Percentiles rank a stretch among this genome's conserved stretches.
These are phyloP conservation scores for Euptelea pleiosperma DNA, from an alignment of 164 flowering plant species.

Conservation along the genomic window DNA sequence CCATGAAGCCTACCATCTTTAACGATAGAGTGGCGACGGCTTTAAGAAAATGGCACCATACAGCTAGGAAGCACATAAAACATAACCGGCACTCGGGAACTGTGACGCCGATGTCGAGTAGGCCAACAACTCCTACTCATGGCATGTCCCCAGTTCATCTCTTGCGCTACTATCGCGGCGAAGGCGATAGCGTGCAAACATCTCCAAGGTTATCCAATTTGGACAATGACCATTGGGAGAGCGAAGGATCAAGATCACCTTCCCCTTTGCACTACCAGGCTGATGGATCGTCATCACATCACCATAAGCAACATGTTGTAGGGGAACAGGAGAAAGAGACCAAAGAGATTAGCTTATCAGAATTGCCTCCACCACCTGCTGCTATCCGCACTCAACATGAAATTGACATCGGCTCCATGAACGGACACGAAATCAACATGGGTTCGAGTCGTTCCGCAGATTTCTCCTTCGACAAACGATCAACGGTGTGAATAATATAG, in stretches of 20 bases:
- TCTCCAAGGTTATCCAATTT: conserved; percentile 37
- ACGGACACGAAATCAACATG: background rate
- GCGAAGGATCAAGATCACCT: conserved; percentile 34
- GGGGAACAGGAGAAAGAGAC: conserved; percentile 13
- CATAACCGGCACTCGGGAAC: conserved; percentile 26
- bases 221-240: conserved; percentile 36
- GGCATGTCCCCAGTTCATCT: conserved; percentile 57
- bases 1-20: conserved; percentile 73
- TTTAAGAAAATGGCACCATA: conserved; percentile 61
- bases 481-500: too few relatives aligned
- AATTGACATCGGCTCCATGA: conserved; percentile 14
- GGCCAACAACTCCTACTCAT: conserved; percentile 47
- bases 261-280: conserved; percentile 29
- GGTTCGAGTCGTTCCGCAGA: conserved; percentile 7
- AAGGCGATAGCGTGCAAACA: conserved; percentile 35
- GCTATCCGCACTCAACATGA: conserved; percentile 21
- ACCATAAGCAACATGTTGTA: conserved; percentile 5
- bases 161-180: conserved; percentile 34
- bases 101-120: conserved; percentile 47
- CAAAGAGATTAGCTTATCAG: conserved; percentile 12
- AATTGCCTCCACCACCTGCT: conserved; percentile 9
- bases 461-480: conserved; percentile 30
- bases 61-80: conserved; percentile 56
- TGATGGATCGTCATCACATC: conserved; percentile 31
- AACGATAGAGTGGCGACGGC: conserved; percentile 65